phyloP scores from a whole-genome alignment of 164 flowering plant genomes.

The Piper betle region DNA sequence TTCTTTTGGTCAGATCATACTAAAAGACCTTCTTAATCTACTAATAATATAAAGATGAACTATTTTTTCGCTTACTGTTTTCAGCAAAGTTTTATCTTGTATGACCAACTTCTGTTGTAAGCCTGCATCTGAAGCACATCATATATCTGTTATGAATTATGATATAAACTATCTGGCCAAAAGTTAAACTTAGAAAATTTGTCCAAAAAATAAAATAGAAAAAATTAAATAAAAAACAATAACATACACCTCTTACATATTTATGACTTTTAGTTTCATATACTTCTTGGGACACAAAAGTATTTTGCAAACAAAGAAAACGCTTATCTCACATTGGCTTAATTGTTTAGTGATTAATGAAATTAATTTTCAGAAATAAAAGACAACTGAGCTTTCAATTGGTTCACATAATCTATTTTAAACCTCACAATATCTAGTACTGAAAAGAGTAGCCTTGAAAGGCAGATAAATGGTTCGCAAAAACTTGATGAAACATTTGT shows the following conservation, averaged over 20 bases:
- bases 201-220: neutral
- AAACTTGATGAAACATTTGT: neutral
- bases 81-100: conserved; percentile 49
- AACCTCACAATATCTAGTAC: neutral
- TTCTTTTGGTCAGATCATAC: conserved; percentile 7
- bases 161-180: neutral
- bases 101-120: conserved; percentile 48
- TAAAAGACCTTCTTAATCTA: neutral
- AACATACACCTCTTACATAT: neutral
- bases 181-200: neutral
- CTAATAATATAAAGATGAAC: conserved; percentile 3
- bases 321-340: neutral
- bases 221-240: neutral
- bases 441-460: neutral
- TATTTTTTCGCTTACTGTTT: conserved; percentile 36
- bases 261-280: too few species aligned
- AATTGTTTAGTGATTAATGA: neutral
- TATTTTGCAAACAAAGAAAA: neutral
- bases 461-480: neutral
- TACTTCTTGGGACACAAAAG: neutral
- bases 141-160: neutral
- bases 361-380: neutral
- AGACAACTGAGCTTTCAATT: neutral
- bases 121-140: conserved; percentile 46
- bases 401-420: neutral